phyloP scores from a whole-genome alignment of 805 yeast genomes.

The Kuraishia molischiana region DNA sequence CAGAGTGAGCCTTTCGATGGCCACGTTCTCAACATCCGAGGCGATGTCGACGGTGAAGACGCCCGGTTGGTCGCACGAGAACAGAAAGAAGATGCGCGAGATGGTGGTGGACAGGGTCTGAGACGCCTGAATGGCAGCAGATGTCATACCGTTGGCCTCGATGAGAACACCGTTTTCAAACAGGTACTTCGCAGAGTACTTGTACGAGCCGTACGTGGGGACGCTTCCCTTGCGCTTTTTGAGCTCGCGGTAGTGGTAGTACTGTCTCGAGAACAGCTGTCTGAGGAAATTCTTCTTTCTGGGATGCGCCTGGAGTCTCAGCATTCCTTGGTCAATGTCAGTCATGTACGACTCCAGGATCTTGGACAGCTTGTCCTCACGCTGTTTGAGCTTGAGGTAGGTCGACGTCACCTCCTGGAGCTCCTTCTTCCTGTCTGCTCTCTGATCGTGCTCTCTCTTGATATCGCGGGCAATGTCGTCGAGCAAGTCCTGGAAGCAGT shows the following conservation, averaged over 20 bases:
- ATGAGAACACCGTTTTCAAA: slow-evolving; percentile 61
- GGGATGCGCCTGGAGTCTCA: slow-evolving; percentile 32
- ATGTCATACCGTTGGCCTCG: slow-evolving; percentile 42
- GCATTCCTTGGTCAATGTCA: slow-evolving; percentile 34
- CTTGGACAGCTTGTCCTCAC: slow-evolving; percentile 32
- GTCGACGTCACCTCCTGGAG: slow-evolving; percentile 31
- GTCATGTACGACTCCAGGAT: slow-evolving; percentile 35
- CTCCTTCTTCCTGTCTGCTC: slow-evolving; percentile 30
- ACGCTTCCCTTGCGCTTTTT: slow-evolving; percentile 55
- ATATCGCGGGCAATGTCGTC: slow-evolving; percentile 84
- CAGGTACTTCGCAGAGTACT: slow-evolving; percentile 66
- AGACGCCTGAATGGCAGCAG: slow-evolving; percentile 19
- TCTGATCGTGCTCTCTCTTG: slow-evolving; percentile 31
- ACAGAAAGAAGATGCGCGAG: slow-evolving; percentile 63
- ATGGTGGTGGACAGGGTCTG: slow-evolving; percentile 32
- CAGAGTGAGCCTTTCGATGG: slow-evolving; percentile 47
- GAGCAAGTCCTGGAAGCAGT: slow-evolving; percentile 69
- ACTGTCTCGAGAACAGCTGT: slow-evolving; percentile 60
- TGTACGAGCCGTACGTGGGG: slow-evolving; percentile 70
- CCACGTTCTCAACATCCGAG: slow-evolving; percentile 57
- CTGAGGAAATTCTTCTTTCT: slow-evolving; percentile 37
- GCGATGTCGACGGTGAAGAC: slow-evolving; percentile 68
- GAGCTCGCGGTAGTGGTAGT: slow-evolving; percentile 63
- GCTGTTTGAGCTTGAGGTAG: slow-evolving; percentile 30
- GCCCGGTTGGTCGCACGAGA: slow-evolving; percentile 68